A percentile compares a stretch with the other conserved stretches of the same genome.
These are phyloP conservation scores for Diplodia sapinea DNA, from an alignment of 2,329 filamentous ascomycete genomes.

Conservation along the genomic window DNA sequence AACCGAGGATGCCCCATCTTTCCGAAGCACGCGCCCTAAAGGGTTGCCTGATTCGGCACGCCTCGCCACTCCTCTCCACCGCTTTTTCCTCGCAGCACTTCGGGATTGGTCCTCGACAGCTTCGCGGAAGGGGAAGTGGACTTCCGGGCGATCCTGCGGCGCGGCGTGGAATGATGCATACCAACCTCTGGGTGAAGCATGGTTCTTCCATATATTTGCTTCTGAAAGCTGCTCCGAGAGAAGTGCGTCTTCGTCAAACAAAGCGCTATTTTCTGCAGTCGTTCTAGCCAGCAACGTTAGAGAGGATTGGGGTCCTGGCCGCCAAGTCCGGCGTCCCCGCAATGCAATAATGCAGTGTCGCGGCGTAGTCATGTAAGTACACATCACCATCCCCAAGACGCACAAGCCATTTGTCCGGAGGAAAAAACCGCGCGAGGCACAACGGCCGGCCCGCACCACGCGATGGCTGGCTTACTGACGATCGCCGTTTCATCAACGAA, in stretches of 20 bases:
- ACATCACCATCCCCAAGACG: background rate
- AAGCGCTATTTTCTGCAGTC: background rate
- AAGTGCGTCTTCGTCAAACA: background rate
- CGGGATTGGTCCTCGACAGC: background rate
- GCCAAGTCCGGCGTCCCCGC: background rate
- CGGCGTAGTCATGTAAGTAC: background rate
- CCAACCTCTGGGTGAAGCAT: background rate
- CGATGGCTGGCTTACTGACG: background rate
- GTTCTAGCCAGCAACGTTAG: too few relatives aligned
- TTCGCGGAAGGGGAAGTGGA: background rate
- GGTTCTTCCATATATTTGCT: background rate
- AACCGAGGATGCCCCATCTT: slow-evolving; percentile 24
- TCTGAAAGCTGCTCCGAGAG: background rate
- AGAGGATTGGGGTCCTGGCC: background rate
- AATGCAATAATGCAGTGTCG: background rate
- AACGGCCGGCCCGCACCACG: background rate
- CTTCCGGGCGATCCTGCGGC: background rate
- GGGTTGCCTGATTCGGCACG: background rate
- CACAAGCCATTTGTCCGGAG: background rate
- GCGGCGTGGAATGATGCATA: background rate
- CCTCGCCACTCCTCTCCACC: background rate
- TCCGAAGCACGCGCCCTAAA: background rate
- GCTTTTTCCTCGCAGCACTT: background rate
- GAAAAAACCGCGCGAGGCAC: background rate
- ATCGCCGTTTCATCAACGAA: background rate